Base-by-base conservation (phyloP, 2,329 filamentous ascomycete genomes). In the Fusarium sp. region DNA sequence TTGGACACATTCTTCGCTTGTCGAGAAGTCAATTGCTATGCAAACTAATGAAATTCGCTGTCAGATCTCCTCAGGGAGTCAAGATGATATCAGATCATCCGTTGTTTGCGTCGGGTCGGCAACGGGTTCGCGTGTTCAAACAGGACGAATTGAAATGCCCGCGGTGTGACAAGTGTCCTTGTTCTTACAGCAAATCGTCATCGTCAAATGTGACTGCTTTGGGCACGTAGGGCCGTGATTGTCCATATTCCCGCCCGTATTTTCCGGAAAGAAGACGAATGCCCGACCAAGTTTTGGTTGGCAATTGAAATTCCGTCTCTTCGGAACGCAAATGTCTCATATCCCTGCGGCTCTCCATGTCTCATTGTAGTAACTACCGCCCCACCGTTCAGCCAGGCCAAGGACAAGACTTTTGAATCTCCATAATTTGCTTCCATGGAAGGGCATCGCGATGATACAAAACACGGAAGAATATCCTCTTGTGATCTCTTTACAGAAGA, bases 291-390 rank as follows among this genome's bases (percentile, higher is more conserved):
- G 38, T 52, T 50, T 39, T 49, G 23, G 18, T 49, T 15, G 35
- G 18, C 23, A 41, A 39, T 18, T 10, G 15, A 28, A 21, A 46
- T 54, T 57, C 49, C 60, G 57, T 31, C 29, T 44, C 52, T 28
- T 26, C 55, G 69, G 69, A 73, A 72, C 57, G 47, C 41, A 11
- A 43, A 57, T 54, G 42, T 49, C 66, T 48, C 53, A 57, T 28
- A 54, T 57, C 57, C 54, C 46, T 58, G 38, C 24, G 26, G 24
- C 13, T 31, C n/a, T 39, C 39, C 23, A 61, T 57, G 49, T 57
- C 54, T 68, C 43, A 44, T 29, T 47, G 9, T 24, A 37, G 31
- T 18, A 54, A 61, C 38, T 57, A n/a, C 64, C 39, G 48, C 54
- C 48, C 50, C 43, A 28, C 47, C 11, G 31, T 24, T 53, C 41